Percentiles rank a stretch among this genome's conserved stretches.
Evolutionary conservation across 2,329 filamentous ascomycete species (phyloP).

Genomic region (Fusarium redolens): DNA sequence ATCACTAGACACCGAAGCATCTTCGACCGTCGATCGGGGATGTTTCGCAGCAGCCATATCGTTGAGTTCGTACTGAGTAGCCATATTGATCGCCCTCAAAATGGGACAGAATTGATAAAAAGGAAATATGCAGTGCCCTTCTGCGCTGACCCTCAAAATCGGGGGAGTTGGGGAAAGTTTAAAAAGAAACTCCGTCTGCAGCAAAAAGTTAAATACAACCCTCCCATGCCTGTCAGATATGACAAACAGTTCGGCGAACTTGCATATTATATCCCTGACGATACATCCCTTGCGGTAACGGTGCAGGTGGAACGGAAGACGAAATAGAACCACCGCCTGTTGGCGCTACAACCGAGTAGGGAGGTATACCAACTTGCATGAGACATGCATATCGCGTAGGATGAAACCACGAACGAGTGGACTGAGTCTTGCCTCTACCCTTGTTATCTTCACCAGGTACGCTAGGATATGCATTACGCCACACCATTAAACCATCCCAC

Average conservation of each 20-base stretch:
- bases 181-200: not conserved
- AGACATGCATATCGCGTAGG: not conserved
- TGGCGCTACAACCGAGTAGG: constrained; percentile 3
- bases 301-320: not conserved
- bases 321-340: not conserved
- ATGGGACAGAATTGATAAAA: not conserved
- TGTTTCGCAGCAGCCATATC: constrained; percentile 14
- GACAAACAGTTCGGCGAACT: not conserved
- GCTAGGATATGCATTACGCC: not conserved
- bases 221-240: not conserved
- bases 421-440: not conserved
- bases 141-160: not conserved
- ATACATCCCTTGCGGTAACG: not conserved
- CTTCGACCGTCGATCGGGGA: constrained; percentile 7
- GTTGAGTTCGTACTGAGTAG: constrained; percentile 14
- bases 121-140: not conserved
- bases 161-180: not conserved
- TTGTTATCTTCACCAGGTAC: not conserved
- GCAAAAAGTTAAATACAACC: constrained; percentile 1
- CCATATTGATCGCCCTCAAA: not conserved
- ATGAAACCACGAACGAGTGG: not conserved
- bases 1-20: constrained; percentile 12
- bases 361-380: constrained; percentile 2
- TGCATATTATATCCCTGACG: not conserved
- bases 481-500: not conserved